phyloP scores from a whole-genome alignment of 495 filamentous ascomycete species.

The Tuber umbilicatum region DNA sequence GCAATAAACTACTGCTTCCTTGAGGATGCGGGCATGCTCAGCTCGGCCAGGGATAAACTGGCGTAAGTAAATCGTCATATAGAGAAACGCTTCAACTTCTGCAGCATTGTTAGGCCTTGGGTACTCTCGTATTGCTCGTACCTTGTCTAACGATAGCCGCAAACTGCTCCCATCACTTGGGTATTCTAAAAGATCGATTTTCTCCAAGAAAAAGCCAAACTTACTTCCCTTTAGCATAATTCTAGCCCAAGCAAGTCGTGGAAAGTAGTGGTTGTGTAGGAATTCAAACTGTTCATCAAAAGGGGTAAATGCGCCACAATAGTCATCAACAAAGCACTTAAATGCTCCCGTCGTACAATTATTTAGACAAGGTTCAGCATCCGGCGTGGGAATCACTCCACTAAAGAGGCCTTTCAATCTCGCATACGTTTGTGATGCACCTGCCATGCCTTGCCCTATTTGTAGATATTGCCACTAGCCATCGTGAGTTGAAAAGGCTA shows the following conservation, averaged over 20 bases:
- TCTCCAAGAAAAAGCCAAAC: neutral
- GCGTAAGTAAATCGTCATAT: no score
- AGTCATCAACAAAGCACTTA: constrained; percentile 11
- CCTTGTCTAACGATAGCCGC: neutral
- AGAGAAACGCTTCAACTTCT: no score
- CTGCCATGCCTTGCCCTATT: constrained; percentile 6
- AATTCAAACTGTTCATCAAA: neutral
- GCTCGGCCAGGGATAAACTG: no score
- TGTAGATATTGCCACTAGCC: constrained; percentile 10
- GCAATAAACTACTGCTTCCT: no score
- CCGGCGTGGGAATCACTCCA: neutral
- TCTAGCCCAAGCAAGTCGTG: neutral
- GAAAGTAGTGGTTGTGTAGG: constrained; percentile 1
- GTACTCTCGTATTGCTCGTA: neutral
- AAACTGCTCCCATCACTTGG: neutral
- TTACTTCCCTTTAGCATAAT: neutral
- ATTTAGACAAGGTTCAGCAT: neutral
- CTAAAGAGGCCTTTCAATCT: constrained; percentile 7
- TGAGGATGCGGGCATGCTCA: no score
- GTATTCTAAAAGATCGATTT: neutral
- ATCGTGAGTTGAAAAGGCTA: constrained; percentile 9
- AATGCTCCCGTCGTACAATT: neutral
- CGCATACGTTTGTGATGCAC: constrained; percentile 13
- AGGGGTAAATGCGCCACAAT: neutral
- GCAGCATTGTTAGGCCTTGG: no score